A percentile compares a stretch with the other conserved stretches of the same genome.
phyloP scores from a whole-genome alignment of 352 stramenopile genomes.

The Globisporangium solare region DNA sequence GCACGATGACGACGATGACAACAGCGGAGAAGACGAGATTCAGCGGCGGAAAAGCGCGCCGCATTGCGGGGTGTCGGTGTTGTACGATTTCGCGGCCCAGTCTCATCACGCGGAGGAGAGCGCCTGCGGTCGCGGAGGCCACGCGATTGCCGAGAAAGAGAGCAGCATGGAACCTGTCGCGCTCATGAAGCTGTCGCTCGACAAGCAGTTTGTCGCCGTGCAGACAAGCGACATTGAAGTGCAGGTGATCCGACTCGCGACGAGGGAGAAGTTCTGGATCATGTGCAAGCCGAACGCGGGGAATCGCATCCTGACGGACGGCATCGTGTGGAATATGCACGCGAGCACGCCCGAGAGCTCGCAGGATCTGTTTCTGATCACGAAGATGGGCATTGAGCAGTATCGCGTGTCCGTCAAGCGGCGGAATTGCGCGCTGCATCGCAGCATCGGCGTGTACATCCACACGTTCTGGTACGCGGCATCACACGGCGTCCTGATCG shows the following conservation, averaged over 20 bases:
- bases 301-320: slow-evolving; percentile 55
- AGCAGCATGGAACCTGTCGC: slow-evolving; percentile 19
- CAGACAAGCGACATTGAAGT: slow-evolving; percentile 84
- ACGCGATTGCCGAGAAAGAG: background rate
- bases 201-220: slow-evolving; percentile 62
- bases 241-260: slow-evolving; percentile 48
- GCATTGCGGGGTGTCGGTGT: slow-evolving; percentile 16
- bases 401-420: slow-evolving; percentile 62
- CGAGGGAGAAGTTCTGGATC: slow-evolving; percentile 55
- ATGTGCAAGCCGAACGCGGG: slow-evolving; percentile 61
- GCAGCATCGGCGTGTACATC: slow-evolving; percentile 47
- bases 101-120: background rate
- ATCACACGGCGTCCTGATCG: slow-evolving; percentile 51
- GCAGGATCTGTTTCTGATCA: slow-evolving; percentile 75
- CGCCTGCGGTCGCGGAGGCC: background rate
- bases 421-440: slow-evolving; percentile 50
- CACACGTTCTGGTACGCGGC: slow-evolving; percentile 76
- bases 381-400: slow-evolving; percentile 70
- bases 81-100: slow-evolving; percentile 39
- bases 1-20: slow-evolving; percentile 8
- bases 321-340: slow-evolving; percentile 69
- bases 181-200: slow-evolving; percentile 52
- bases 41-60: background rate
- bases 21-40: slow-evolving; percentile 1
- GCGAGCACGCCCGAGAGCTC: slow-evolving; percentile 32